Evolutionary conservation across 2,329 filamentous ascomycete species (phyloP), one percentile per base, ranked within the genome.

Genomic region (Colletotrichum truncatum): DNA sequence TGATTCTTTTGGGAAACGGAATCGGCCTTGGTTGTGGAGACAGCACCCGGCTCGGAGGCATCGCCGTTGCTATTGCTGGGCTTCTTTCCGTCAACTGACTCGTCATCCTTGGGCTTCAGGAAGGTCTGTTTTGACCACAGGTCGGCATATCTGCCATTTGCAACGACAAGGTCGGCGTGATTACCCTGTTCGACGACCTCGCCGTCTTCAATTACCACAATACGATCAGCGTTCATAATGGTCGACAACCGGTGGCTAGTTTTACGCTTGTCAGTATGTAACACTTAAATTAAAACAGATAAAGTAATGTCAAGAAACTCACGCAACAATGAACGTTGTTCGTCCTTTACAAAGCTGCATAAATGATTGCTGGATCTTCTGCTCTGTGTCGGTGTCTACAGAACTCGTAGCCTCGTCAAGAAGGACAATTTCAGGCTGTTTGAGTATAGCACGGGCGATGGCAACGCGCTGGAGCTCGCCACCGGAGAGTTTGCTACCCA

Each of bases 371-470:
- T 91, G 89, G 46, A 91, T 91, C 69, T 88, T 86, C 59, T 88
- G 86, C 74, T 91, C 89, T 2, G 88, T 91, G 32, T 89, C 87
- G 0, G 89, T 90, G 66, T 93, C 89, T 63, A 95, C 89, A 6
- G 92, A 89, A 36, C 91, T 93, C 4, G 93, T 94, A 1, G 92
- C 90, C 75, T 94, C 92, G 69, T 95, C 92, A 1, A 95, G 84
- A 38, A 95, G 84, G 9, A 95, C 87, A 65, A 94, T 89, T 60
- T 92, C 89, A 0, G 92, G 91, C 64, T 87, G 85, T 76, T 93
- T 92, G 68, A 94, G 80, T 49, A 95, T 85, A 1, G 92, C 91
- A 25, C 92, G 87, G 7, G 89, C 89, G 72, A 91, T 91, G 5
- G 89, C 89, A 26, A 91, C 84, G 48, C 89, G 85, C 70, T 91